phyloP scores from a whole-genome alignment of 1,284 basidiomycete genomes.

The Tremellales sp. region DNA sequence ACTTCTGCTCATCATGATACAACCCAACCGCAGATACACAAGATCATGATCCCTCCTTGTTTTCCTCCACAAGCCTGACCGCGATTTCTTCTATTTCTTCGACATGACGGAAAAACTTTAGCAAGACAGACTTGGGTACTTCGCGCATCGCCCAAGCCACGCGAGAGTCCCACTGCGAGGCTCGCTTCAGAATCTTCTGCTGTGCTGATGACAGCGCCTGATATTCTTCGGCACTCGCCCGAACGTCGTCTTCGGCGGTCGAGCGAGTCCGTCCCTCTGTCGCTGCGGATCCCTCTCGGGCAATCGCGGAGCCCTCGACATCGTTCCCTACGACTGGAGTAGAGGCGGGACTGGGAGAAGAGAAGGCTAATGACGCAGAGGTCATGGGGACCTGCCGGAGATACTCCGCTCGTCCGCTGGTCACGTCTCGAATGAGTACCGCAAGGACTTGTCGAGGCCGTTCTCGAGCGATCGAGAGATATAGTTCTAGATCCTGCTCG shows the following conservation, averaged over 20 bases:
- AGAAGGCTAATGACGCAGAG: too few relatives aligned
- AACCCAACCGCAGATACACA: too few relatives aligned
- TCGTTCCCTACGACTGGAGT: not conserved
- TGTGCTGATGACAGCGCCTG: slow-evolving; percentile 26
- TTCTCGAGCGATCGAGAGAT: slow-evolving; percentile 65
- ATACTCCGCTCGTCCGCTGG: slow-evolving; percentile 25
- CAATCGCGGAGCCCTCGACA: not conserved
- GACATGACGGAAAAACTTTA: slow-evolving; percentile 32
- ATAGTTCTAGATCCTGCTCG: slow-evolving; percentile 84
- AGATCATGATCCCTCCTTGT: not conserved
- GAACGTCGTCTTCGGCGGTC: not conserved
- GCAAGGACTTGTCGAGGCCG: slow-evolving; percentile 57
- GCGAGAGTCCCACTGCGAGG: slow-evolving; percentile 32
- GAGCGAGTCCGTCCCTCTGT: not conserved
- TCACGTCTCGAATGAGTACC: slow-evolving; percentile 74
- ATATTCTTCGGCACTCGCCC: slow-evolving; percentile 20
- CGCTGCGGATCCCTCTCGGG: not conserved
- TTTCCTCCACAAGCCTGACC: not conserved
- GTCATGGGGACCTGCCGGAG: slow-evolving; percentile 4
- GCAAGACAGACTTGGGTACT: slow-evolving; percentile 15
- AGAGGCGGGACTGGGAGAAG: too few relatives aligned
- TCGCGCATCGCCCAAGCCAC: slow-evolving; percentile 18
- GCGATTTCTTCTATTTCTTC: slow-evolving; percentile 25
- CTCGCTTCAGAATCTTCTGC: slow-evolving; percentile 36
- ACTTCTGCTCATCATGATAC: too few relatives aligned